Evolutionary conservation across 208 protist genomes (phyloP), one percentile per base, ranked within the genome.

Genomic region (Wallacemonas sp.): DNA sequence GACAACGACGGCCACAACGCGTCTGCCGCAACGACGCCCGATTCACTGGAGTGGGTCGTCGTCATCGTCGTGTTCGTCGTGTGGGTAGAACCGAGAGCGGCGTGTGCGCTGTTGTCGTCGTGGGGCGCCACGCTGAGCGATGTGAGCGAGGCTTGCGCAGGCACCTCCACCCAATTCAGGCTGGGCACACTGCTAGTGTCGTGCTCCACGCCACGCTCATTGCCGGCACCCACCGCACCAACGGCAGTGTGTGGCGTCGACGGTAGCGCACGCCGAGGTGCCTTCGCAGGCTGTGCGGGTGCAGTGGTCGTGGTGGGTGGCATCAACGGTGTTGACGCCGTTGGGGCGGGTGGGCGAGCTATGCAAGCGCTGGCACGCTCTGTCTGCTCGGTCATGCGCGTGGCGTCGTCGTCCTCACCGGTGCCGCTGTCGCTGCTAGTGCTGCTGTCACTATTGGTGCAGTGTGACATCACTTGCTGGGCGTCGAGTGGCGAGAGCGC

Each of bases 81-180:
- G 13, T n/a, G 42, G 17, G 9, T n/a, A 21, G 42, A 9, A 48
- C 17, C 42, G 17, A 19, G 4, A 19, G 4, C 9, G 5, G 4
- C 17, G 22, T 32, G 33, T 13, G 0, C 0, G 50, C 17, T 57
- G 29, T 32, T 57, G 50, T 57, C 50, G 12, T 15, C 21, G 30
- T n/a, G 50, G 3, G 24, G 5, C 15, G 32, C 30, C 13, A 32
- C 50, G 29, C 30, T 57, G 12, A 32, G 38, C 3, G 50, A 57
- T 8, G 50, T 32, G 50, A 57, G 26, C 30, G 50, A 57, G 50
- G 30, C 38, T n/a, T 57, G 50, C 30, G n/a, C 22, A 26, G 50
- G 50, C 36, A 57, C n/a, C 50, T 57, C 50, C 2, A 57, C 50
- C 50, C 50, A 57, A 15, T 34, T 33, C 29, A 27, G 30, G 13